A percentile compares a stretch with the other conserved stretches of the same genome.
Conservation (phyloP, 2,329 filamentous ascomycete species). For the Paecilomyces niveus region DNA sequence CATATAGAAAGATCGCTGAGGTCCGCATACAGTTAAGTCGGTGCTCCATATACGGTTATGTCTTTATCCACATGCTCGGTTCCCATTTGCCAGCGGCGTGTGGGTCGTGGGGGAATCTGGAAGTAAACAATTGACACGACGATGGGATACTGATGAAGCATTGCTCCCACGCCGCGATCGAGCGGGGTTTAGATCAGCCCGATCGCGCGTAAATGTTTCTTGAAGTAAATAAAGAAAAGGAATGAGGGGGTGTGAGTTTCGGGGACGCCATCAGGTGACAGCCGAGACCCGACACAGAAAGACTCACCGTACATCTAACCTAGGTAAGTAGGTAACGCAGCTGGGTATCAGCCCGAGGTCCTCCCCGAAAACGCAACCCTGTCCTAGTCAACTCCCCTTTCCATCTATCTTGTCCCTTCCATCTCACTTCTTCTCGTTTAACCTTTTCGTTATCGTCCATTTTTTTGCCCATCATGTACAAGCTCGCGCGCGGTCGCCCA, state of each 20-base stretch:
- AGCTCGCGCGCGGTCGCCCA: conserved; percentile 73
- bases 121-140: not conserved
- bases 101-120: not conserved
- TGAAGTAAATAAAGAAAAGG: not conserved
- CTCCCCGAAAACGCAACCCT: conserved; percentile 28
- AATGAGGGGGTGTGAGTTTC: not conserved
- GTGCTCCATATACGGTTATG: not conserved
- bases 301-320: conserved; percentile 14
- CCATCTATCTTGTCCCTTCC: conserved; percentile 7
- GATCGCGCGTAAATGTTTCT: not conserved
- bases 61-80: not conserved
- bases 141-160: not conserved
- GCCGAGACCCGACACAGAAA: conserved; percentile 6
- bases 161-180: not conserved
- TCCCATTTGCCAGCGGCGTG: not conserved
- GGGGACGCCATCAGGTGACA: conserved; percentile 12
- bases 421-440: conserved; percentile 9
- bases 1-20: not conserved
- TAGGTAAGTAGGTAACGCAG: conserved; percentile 8
- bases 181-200: not conserved
- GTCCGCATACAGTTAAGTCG: not conserved
- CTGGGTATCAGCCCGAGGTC: conserved; percentile 19
- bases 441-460: conserved; percentile 10
- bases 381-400: conserved; percentile 16
- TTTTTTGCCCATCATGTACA: conserved; percentile 65